phyloP scores from a whole-genome alignment of 2,329 filamentous ascomycete genomes.

The Cyanodermella asteris region DNA sequence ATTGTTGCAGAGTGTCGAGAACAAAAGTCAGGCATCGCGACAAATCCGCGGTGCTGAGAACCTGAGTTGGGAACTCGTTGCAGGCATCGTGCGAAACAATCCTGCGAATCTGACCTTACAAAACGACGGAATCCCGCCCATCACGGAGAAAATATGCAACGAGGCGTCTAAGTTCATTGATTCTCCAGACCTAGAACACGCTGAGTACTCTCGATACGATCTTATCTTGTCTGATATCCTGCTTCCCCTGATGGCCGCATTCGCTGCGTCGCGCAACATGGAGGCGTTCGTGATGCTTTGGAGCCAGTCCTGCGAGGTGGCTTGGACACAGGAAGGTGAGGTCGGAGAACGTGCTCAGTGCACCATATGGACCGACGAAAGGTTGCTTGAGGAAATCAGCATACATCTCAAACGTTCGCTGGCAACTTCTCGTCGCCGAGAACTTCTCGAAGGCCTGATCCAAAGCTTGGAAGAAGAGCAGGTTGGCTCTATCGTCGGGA shows the following conservation, averaged over 20 bases:
- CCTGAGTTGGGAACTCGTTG: no score
- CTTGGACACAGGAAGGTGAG: conserved; percentile 5
- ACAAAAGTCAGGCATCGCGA: no score
- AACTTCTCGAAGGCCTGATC: no score
- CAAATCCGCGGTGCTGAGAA: no score
- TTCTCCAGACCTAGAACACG: conserved; percentile 6
- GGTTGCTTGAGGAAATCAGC: conserved; percentile 3
- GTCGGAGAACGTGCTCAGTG: background rate
- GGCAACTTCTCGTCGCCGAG: no score
- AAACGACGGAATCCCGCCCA: no score
- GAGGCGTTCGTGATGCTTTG: conserved; percentile 19
- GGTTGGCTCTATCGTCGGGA: no score
- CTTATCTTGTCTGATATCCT: conserved; percentile 15
- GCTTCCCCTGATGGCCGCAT: conserved; percentile 20
- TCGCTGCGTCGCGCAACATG: conserved; percentile 19
- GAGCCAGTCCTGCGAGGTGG: conserved; percentile 9
- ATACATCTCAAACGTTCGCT: no score
- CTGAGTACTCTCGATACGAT: conserved; percentile 1
- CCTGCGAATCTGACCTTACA: no score
- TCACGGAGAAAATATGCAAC: conserved; percentile 6
- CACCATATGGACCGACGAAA: conserved; percentile 6
- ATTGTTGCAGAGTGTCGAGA: no score
- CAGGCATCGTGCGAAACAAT: no score
- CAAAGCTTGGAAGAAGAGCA: no score
- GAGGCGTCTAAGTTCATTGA: background rate